Evolutionary conservation across 2,329 filamentous ascomycete genomes (phyloP).

Genomic region (Ophiognomonia clavigignenti-juglandacearum): DNA sequence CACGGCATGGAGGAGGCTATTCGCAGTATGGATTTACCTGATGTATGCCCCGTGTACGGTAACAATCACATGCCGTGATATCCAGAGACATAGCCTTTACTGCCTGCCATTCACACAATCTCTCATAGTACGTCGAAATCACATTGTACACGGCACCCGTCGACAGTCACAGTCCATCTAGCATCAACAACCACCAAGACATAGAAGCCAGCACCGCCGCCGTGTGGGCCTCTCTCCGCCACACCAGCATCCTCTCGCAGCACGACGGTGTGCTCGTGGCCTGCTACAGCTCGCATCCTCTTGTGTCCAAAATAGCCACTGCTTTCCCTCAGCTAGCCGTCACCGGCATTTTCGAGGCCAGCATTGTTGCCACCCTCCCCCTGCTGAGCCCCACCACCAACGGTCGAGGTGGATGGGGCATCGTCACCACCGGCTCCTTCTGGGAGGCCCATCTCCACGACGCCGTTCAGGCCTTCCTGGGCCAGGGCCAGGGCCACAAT

Average conservation of each 20-base stretch:
- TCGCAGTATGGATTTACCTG: constrained; percentile 32
- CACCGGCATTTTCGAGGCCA: constrained; percentile 85
- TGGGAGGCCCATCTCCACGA: constrained; percentile 71
- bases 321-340: constrained; percentile 42
- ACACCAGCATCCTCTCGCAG: constrained; percentile 28
- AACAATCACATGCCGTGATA: neutral
- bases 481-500: constrained; percentile 32
- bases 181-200: constrained; percentile 73
- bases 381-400: constrained; percentile 33
- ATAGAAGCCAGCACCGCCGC: constrained; percentile 58
- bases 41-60: too few relatives aligned
- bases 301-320: constrained; percentile 57
- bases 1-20: constrained; percentile 52
- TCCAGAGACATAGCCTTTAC: too few relatives aligned
- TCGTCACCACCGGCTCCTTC: constrained; percentile 80
- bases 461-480: constrained; percentile 63
- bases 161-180: constrained; percentile 56
- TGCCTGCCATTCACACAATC: neutral
- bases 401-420: constrained; percentile 56
- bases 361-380: constrained; percentile 60
- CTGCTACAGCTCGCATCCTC: constrained; percentile 80
- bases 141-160: constrained; percentile 62
- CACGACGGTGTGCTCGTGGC: constrained; percentile 81
- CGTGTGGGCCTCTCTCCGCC: constrained; percentile 52
- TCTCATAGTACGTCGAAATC: constrained; percentile 42